Base-by-base conservation (phyloP, 441 rosid genomes). In the Syzygium syzygioides region DNA sequence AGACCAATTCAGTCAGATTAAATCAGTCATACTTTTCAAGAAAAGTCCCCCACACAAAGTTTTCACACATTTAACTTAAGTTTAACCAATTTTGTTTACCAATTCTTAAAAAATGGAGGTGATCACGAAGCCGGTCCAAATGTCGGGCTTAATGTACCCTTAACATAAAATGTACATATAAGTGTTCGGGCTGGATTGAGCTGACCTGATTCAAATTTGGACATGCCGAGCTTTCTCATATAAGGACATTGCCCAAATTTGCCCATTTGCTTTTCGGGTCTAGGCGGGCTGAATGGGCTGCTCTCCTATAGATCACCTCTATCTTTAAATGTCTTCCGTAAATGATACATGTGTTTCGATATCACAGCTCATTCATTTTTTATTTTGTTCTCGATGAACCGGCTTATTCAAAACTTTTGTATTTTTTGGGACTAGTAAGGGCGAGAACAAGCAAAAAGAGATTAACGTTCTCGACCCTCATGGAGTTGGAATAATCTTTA, bases 261-360 rank as follows among this genome's bases (percentile, higher is more conserved):
- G 9, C 12, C 45, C 25, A 32, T 32, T 66, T 66, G 14, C 45
- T 2, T 66, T 32, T 32, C 0, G 26, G 76, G 23, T 64, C 41
- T 64, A 18, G 9, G 41, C 9, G 23, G 8, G 23, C 23, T 15
- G 1, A 62, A 15, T n/a, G 19, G 19, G 34, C 20, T 0, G 20
- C 10, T 2, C 6, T 34, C 4, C 76, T 17, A 2, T 64, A 30
- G 12, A 66, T 0, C 41, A 64, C 1, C 76, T 66, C 79, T 66
- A 32, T 18, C 25, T 8, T 64, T 64, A 17, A 9, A 64, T 55
- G 57, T 9, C 9, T 23, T 55, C 20, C 2, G 25, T 55, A 55
- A 6, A 19, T 55, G 23, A 7, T 55, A 18, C 8, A 18, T 18
- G 57, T 55, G 7, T 8, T 53, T 0, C 23, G 14, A 14, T 55